Base-by-base conservation (phyloP, 768 basidiomycete species). In the Russula virescens region DNA sequence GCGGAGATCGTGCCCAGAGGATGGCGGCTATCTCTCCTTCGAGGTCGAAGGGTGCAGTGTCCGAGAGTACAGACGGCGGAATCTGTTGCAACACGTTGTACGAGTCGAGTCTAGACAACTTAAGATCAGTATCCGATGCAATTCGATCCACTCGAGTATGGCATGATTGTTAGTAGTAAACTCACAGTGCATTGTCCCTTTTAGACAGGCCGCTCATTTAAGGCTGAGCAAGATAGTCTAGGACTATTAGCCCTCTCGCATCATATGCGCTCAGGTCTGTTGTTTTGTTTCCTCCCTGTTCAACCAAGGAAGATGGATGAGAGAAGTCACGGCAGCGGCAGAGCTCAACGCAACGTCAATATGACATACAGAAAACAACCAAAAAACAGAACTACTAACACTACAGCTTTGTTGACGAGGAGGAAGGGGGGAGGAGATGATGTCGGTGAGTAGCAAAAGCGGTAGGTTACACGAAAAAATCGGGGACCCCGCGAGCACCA, bases 111-210 rank as follows among this genome's bases (percentile, higher is more conserved):
- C 28, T 58, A 57, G 25, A 47, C 52, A 5, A 51, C 57, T 18
- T 59, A 38, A 35, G 62, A 54, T 57, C 57, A 63, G 43, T 63
- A 59, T 25, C 58, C 55, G 55, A 49, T 25, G n/a, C 49, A 62
- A 35, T 49, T 62, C 40, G n/a, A 34, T 9, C 5, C 9, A 21
- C 10, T 40, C 0, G 6, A 28, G 14, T 16, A 16, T 28, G 21
- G 6, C 13, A 34, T 16, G 21, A 48, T 28, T 56, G 28, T n/a
- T n/a, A n/a, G n/a, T n/a, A n/a, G n/a, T 23, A 35, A 38, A 62
- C 61, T 62, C 28, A 62, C 55, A 38, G 18, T 26, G 19, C 49
- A 55, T 52, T 52, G 31, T 34, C 26, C 55, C 35, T 21, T 14
- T 28, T 13, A 2, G 40, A 43, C 49, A 9, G n/a, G 31, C 56